phyloP scores from a whole-genome alignment of 202 grass and related monocot genomes.

The Schoenoplectus triqueter region DNA sequence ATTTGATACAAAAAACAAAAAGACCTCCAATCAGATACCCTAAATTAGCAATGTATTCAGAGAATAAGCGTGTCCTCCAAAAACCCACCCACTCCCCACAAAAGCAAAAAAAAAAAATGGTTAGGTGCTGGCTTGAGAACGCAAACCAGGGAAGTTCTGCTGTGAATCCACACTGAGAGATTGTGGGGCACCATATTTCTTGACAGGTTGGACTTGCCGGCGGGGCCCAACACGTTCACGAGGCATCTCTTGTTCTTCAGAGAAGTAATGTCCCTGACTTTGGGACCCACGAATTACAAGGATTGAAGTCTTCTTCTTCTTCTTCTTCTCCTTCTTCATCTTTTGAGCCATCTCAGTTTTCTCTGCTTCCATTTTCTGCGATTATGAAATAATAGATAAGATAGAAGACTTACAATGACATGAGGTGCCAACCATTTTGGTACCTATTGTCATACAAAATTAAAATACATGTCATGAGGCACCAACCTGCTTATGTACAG shows the following conservation, averaged over 20 bases:
- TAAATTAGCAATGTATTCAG: not conserved
- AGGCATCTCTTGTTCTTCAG: not conserved
- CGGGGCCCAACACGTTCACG: not conserved
- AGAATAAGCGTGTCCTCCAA: not conserved
- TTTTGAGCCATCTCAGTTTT: constrained; percentile 19
- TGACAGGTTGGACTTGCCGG: not conserved
- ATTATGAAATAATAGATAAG: not conserved
- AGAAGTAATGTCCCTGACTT: not conserved
- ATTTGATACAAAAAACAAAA: not conserved
- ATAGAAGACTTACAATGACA: no score
- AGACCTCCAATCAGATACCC: not conserved
- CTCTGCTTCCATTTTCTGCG: constrained; percentile 21
- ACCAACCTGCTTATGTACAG: constrained; percentile 14
- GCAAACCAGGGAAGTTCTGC: not conserved
- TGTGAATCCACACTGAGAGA: not conserved
- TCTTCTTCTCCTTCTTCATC: constrained; percentile 18
- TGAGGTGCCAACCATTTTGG: no score
- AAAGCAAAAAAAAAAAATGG: not conserved
- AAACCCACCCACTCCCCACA: not conserved
- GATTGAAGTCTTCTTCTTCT: constrained; percentile 21
- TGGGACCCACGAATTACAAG: not conserved
- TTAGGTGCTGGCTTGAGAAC: not conserved
- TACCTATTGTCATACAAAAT: not conserved
- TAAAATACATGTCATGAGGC: not conserved
- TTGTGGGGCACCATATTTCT: not conserved